Base-by-base conservation (phyloP, 2,329 filamentous ascomycete species). In the Ophiocordyceps camponoti-floridani region DNA sequence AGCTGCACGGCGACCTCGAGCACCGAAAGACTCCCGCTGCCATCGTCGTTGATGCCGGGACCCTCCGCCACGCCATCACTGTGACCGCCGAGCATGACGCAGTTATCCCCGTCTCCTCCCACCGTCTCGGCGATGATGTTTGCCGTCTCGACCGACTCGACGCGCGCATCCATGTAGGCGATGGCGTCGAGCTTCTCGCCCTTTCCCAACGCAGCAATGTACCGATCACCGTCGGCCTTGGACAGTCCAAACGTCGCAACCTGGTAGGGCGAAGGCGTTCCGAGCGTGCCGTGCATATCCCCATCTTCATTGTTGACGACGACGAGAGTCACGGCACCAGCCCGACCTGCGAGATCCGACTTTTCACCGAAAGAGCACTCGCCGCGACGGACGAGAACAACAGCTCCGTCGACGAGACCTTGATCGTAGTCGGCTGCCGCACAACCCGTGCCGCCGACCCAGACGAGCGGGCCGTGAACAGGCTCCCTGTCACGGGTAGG, bases 1-100 rank as follows among this genome's bases (percentile, higher is more conserved):
- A 81, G 62, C 50, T 77, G 74, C 2, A 66, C 69, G 1, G 77
- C 77, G 9, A 82, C 64, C 55, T 82, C 77, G 37, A 82, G 68
- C 5, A 81, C 62, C 0, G 73, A 70, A 45, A 77, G 53, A 31
- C 71, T 76, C 45, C 82, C 82, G 3, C 77, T 79, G 42, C 82
- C 82, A 53, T 87, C 80, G 52, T 87, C 82, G 58, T 87, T 87
- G 67, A 87, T 85, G 18, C 82, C 82, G 1, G 77, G 76, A 1
- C 78, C 77, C 44, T 73, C 77, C 0, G 64, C 55, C 14, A 81
- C 77, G 48, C 71, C 74, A 56, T 81, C 77, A 31, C 69, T 76
- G 62, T 82, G 77, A 2, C 68, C 77, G 16, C 77, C 77, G 0
- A 80, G 65, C 72, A 79, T 75, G 41, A 81, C 73, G 52, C 74